These are phyloP conservation scores for Fusarium temperatum DNA, from an alignment of 2,329 filamentous ascomycete genomes.

Conservation along the genomic window DNA sequence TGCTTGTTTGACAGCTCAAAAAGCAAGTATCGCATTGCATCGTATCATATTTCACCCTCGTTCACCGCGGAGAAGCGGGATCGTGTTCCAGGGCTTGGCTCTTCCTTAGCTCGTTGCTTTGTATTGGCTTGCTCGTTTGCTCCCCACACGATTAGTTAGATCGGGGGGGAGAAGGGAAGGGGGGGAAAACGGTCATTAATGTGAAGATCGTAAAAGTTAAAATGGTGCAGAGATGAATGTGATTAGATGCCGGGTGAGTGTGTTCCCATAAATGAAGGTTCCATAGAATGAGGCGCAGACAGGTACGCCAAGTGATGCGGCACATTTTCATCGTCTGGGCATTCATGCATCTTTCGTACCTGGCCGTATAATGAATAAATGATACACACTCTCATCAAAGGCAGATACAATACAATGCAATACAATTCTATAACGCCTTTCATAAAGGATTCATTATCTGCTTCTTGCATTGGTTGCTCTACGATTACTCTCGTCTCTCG, in stretches of 20 bases:
- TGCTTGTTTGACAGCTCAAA: conserved; percentile 5
- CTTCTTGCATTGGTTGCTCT: background rate
- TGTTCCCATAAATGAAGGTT: background rate
- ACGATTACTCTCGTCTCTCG: background rate
- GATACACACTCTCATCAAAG: background rate
- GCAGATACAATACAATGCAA: background rate
- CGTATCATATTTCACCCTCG: background rate
- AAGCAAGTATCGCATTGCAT: background rate
- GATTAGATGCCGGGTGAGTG: background rate
- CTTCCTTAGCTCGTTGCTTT: background rate
- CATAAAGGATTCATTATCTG: background rate
- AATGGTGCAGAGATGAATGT: background rate
- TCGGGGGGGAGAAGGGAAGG: background rate
- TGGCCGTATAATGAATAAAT: conserved; percentile 11
- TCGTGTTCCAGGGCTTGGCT: conserved; percentile 17
- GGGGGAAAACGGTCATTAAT: background rate
- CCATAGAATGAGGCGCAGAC: background rate
- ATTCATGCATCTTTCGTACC: background rate
- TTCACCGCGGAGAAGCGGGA: conserved; percentile 17
- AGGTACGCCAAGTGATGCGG: background rate
- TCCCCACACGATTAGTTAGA: background rate
- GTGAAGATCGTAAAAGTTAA: background rate
- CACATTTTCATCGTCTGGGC: background rate
- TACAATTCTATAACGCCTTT: background rate
- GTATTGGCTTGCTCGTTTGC: background rate